Evolutionary conservation across 2,329 filamentous ascomycete species (phyloP).

Genomic region (Aureobasidium vineae): DNA sequence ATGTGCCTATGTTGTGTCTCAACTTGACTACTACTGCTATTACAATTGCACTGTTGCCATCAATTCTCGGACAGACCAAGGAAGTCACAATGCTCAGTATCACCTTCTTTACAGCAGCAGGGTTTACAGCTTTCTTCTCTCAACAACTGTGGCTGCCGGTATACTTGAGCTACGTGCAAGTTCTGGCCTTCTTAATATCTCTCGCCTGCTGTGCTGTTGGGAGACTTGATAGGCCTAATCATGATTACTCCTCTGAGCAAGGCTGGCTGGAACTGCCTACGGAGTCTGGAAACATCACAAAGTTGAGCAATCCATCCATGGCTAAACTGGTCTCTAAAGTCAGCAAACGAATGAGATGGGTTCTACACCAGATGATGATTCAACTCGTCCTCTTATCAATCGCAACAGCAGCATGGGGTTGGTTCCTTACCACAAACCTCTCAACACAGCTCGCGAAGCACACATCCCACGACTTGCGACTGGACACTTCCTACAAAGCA

Average conservation of each 20-base stretch:
- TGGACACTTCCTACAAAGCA: slow-evolving; percentile 34
- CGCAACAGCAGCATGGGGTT: background rate
- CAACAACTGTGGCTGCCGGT: background rate
- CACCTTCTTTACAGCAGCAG: background rate
- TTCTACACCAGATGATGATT: too few relatives aligned
- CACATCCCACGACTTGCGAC: slow-evolving; percentile 7
- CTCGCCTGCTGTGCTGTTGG: background rate
- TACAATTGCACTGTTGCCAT: background rate
- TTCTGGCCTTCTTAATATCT: background rate
- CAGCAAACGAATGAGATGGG: too few relatives aligned
- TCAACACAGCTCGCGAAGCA: background rate
- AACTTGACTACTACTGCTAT: background rate
- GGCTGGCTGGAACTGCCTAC: background rate
- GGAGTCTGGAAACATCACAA: background rate
- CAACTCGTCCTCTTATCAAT: background rate
- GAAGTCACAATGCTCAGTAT: background rate
- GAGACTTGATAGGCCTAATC: background rate
- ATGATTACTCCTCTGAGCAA: background rate
- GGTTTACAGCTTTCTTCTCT: background rate
- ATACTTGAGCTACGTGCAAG: background rate
- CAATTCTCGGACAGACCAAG: background rate
- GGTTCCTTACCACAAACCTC: background rate
- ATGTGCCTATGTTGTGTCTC: background rate
- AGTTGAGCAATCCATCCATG: background rate
- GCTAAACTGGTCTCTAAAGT: background rate